These are phyloP conservation scores for Pichia sp. DNA, from an alignment of 1,139 yeast species.

Conservation along the genomic window DNA sequence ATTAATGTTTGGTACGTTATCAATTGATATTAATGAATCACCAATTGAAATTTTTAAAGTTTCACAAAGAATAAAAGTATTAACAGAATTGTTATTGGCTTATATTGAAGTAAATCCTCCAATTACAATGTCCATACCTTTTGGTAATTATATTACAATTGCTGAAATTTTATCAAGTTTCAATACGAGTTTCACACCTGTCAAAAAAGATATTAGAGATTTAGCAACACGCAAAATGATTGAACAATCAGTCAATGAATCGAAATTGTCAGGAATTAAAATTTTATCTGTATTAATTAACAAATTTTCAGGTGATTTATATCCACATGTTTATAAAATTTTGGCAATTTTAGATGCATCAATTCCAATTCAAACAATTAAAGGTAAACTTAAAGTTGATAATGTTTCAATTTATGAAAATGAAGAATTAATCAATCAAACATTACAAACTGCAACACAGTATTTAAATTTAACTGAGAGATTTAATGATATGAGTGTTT, in stretches of 20 bases:
- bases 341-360: conserved; percentile 54
- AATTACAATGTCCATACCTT: conserved; percentile 42
- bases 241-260: conserved; percentile 35
- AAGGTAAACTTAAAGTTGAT: conserved; percentile 35
- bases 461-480: conserved; percentile 33
- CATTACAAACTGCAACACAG: conserved; percentile 31
- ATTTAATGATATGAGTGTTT: conserved; percentile 35
- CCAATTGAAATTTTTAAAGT: conserved; percentile 46
- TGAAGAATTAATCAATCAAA: conserved; percentile 31
- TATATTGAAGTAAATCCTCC: conserved; percentile 41
- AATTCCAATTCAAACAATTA: conserved; percentile 28
- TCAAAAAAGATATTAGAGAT: conserved; percentile 54
- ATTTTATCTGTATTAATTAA: conserved; percentile 37
- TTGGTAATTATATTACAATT: conserved; percentile 46
- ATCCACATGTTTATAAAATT: conserved; percentile 45
- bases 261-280: conserved; percentile 40
- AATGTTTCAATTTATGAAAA: conserved; percentile 30
- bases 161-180: conserved; percentile 48
- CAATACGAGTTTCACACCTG: conserved; percentile 46
- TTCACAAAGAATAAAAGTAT: conserved; percentile 41
- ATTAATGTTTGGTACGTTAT: conserved; percentile 40
- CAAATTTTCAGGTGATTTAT: conserved; percentile 39
- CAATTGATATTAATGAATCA: conserved; percentile 48
- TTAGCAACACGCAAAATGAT: conserved; percentile 37
- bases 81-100: conserved; percentile 40